Conservation (phyloP, 768 basidiomycete genomes). For the Neoboletus subvelutipes region DNA sequence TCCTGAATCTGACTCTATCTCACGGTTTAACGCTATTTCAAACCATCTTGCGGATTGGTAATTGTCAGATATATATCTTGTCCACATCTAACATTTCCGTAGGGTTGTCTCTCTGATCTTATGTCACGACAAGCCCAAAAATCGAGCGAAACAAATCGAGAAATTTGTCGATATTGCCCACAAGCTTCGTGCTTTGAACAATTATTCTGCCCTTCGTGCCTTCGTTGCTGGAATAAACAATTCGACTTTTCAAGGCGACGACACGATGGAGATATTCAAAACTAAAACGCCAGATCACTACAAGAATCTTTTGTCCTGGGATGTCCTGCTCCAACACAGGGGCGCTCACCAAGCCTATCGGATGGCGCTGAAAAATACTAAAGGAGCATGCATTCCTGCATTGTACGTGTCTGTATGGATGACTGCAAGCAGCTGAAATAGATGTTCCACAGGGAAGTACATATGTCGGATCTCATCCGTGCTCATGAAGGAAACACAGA, state of each 20-base stretch:
- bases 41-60: conserved; percentile 87
- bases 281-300: conserved; percentile 62
- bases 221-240: conserved; percentile 93
- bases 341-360: conserved; percentile 91
- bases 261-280: conserved; percentile 74
- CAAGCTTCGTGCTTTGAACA: conserved; percentile 78
- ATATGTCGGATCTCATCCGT: conserved; percentile 85
- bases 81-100: conserved; percentile 5
- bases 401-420: conserved; percentile 46
- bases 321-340: conserved; percentile 77
- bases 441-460: conserved; percentile 70
- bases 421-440: conserved; percentile 8
- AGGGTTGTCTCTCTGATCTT: conserved; percentile 93
- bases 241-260: conserved; percentile 74
- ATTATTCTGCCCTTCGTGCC: conserved; percentile 90
- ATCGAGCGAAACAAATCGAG: conserved; percentile 80
- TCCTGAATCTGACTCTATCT: conserved; percentile 65
- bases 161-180: conserved; percentile 85
- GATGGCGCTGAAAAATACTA: conserved; percentile 80
- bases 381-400: conserved; percentile 85
- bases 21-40: conserved; percentile 69
- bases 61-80: conserved; percentile 16
- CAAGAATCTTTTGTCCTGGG: conserved; percentile 80
- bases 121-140: conserved; percentile 75
- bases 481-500: conserved; percentile 85